A percentile compares a stretch with the other conserved stretches of the same genome.
phyloP scores from a whole-genome alignment of 345 rosid genomes.

The Eucalyptus victrix region DNA sequence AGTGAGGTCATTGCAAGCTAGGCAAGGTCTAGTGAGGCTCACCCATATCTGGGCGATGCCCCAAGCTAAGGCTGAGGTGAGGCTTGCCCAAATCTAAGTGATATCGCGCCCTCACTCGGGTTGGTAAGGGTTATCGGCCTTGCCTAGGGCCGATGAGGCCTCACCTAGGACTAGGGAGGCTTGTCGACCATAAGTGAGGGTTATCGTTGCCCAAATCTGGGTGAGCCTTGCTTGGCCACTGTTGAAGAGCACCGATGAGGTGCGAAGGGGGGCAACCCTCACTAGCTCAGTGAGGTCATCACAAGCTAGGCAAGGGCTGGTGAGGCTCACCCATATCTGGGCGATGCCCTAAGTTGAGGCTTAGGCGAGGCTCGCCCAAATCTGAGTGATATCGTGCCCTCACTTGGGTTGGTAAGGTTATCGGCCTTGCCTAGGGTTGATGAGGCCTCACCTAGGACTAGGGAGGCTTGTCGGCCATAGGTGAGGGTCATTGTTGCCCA shows the following conservation, averaged over 20 bases:
- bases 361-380: no score
- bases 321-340: no score
- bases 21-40: fast-evolving
- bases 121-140: fast-evolving
- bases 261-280: fast-evolving
- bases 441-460: no score
- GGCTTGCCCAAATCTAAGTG: not conserved
- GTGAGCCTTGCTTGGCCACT: no score
- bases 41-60: no score
- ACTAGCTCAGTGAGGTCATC: fast-evolving
- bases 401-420: fast-evolving
- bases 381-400: fast-evolving
- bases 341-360: fast-evolving
- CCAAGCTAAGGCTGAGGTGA: fast-evolving
- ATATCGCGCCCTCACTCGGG: fast-evolving
- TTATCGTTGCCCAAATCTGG: fast-evolving
- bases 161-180: no score
- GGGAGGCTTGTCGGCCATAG: no score
- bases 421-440: fast-evolving
- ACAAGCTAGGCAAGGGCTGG: fast-evolving
- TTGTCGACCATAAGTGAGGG: no score
- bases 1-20: fast-evolving
- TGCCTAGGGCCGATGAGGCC: no score
- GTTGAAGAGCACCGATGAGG: fast-evolving
- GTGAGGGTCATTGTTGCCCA: no score